Evolutionary conservation across 768 basidiomycete species (phyloP).

Genomic region (Tremella fuciformis): DNA sequence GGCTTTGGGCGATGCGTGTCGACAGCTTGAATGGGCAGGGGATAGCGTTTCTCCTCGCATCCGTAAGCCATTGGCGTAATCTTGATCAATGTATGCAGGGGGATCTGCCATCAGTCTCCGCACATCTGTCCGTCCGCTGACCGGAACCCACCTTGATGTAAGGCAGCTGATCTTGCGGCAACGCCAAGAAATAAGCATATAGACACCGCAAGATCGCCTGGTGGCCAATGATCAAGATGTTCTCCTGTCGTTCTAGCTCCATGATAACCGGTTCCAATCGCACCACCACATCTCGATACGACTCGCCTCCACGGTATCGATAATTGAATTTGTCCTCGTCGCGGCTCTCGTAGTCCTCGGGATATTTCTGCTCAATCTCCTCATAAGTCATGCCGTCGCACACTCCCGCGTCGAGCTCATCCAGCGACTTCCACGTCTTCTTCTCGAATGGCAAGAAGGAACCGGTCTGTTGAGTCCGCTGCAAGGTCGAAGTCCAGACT

Average conservation of each 20-base stretch:
- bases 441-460: slow-evolving; percentile 77
- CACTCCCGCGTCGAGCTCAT: slow-evolving; percentile 97
- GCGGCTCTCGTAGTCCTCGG: slow-evolving; percentile 95
- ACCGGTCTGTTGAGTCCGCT: slow-evolving; percentile 87
- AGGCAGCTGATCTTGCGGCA: slow-evolving; percentile 87
- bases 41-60: slow-evolving; percentile 93
- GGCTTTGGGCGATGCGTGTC: slow-evolving; percentile 77
- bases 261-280: slow-evolving; percentile 97
- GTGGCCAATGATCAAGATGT: slow-evolving; percentile 94
- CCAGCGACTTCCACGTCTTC: slow-evolving; percentile 96
- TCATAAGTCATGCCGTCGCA: slow-evolving; percentile 99
- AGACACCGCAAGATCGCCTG: slow-evolving; percentile 59
- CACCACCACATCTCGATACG: slow-evolving; percentile 93
- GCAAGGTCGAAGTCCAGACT: slow-evolving; percentile 98
- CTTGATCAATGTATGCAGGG: slow-evolving; percentile 92
- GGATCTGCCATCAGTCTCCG: slow-evolving; percentile 29
- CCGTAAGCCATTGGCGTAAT: slow-evolving; percentile 97
- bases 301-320: slow-evolving; percentile 91
- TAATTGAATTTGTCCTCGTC: slow-evolving; percentile 99
- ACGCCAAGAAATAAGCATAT: slow-evolving; percentile 86
- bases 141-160: slow-evolving; percentile 77
- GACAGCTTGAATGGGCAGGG: slow-evolving; percentile 85
- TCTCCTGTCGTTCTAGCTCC: slow-evolving; percentile 97
- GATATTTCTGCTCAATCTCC: slow-evolving; percentile 94
- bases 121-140: not conserved